Percentiles rank a stretch among this genome's conserved stretches.
Evolutionary conservation across 140 eudicot genomes (phyloP).

Genomic region (Erigeron philadelphicus): DNA sequence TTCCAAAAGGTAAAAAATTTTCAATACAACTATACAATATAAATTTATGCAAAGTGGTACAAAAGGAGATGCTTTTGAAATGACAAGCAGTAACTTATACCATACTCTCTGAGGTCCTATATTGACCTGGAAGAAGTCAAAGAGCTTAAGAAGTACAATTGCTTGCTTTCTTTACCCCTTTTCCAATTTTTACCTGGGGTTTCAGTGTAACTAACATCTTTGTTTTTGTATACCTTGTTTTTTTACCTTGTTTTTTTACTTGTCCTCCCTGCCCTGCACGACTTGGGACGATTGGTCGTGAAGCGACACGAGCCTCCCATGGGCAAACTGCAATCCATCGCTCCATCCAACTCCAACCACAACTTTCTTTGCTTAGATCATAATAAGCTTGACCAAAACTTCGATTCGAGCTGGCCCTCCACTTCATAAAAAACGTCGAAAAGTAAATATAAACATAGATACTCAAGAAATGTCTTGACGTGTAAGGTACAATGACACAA

Average conservation of each 20-base stretch:
- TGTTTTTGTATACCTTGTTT: slow-evolving; percentile 11
- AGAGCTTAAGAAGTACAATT: slow-evolving; percentile 17
- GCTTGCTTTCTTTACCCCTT: slow-evolving; percentile 28
- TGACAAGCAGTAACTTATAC: too few species aligned
- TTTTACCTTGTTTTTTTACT: slow-evolving; percentile 1
- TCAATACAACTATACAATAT: background rate
- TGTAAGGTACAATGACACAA: background rate
- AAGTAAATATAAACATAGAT: background rate
- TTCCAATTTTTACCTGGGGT: slow-evolving; percentile 18
- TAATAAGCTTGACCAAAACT: slow-evolving; percentile 21
- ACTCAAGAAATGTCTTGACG: background rate
- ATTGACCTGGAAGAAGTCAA: slow-evolving; percentile 2
- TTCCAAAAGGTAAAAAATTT: background rate
- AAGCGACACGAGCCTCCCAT: slow-evolving; percentile 17
- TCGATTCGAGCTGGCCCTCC: slow-evolving; percentile 17
- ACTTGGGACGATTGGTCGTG: background rate
- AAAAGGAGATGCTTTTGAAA: too few species aligned
- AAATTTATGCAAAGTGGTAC: background rate
- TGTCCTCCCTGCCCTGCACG: background rate
- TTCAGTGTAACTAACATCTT: slow-evolving; percentile 21
- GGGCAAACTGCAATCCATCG: slow-evolving; percentile 16
- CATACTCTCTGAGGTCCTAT: background rate
- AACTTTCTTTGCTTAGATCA: slow-evolving; percentile 14
- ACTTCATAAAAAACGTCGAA: background rate
- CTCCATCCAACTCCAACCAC: slow-evolving; percentile 21